These are phyloP conservation scores for Circinella umbellata DNA, from an alignment of 371 early-diverging fungal genomes.

Conservation along the genomic window DNA sequence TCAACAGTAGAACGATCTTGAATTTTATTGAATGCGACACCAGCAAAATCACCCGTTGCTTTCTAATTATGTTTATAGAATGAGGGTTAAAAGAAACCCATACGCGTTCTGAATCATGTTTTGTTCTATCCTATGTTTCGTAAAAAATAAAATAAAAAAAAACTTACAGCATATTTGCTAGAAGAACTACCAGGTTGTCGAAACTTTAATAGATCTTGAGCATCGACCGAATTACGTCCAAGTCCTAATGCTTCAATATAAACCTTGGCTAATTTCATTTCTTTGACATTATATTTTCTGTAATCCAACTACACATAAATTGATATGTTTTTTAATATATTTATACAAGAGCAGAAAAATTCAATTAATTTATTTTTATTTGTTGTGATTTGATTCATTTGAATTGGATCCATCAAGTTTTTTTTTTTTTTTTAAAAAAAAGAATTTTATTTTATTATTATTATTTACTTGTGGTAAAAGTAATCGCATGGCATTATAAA, in stretches of 20 bases:
- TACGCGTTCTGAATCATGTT: too few relatives aligned
- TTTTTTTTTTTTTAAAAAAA: neutral
- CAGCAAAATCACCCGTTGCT: conserved; percentile 57
- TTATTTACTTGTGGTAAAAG: conserved; percentile 66
- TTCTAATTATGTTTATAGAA: too few relatives aligned
- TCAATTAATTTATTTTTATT: too few relatives aligned
- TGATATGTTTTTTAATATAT: too few relatives aligned
- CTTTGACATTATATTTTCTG: conserved; percentile 72
- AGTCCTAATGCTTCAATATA: conserved; percentile 67
- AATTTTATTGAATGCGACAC: conserved; percentile 54
- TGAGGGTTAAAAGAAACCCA: too few relatives aligned
- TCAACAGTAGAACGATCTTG: conserved; percentile 45
- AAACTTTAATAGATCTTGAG: conserved; percentile 62
- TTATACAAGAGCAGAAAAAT: too few relatives aligned
- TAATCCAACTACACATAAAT: conserved; percentile 58
- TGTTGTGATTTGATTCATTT: too few relatives aligned
- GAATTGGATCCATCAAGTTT: too few relatives aligned
- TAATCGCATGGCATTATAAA: conserved; percentile 68
- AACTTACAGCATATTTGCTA: conserved; percentile 36
- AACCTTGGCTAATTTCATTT: conserved; percentile 64
- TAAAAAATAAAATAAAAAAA: neutral
- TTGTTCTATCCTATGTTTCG: too few relatives aligned
- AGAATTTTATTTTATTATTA: neutral
- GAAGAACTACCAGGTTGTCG: conserved; percentile 43
- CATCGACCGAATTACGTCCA: conserved; percentile 55